Base-by-base conservation (phyloP, 257 asterid genomes). In the Cynanchum wilfordii region DNA sequence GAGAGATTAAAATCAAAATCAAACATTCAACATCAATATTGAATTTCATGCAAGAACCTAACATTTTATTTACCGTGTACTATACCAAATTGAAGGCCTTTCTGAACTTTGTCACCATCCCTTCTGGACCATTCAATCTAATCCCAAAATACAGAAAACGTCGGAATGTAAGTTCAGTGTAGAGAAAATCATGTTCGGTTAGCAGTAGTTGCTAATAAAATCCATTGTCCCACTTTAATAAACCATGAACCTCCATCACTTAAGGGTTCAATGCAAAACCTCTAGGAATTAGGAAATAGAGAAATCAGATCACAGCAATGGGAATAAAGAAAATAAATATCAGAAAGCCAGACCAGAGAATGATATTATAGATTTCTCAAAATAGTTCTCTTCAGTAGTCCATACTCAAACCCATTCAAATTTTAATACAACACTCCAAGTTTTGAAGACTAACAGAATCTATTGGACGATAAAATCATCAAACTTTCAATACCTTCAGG, bases 51-150 rank as follows among this genome's bases (percentile, higher is more conserved):
- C 72, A 67, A 65, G 55, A 19, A 29, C 73, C 69, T 56, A 55
- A 51, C 78, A 60, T 62, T 55, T 22, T 11, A 68, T 49, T 73
- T 86, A 95, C 99, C 98, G 16, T 86, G 82, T 52, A 90, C 97
- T 88, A 88, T 92, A 64, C 99, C 98, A 74, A 95, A 92, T 77
- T 92, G 91, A 65, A 89, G 83, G 78, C 99, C 99, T 83, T 89
- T 95, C 80, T 77, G 91, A 72, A 95, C 88, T 59, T 67, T 54
- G 77, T 90, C 98, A 73, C 99, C 98, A 78, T 95, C 99, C 63
- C 83, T 87, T 79, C 57, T 73, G 68, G 78, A 84, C 98, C 99
- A 95, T 80, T 86, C 91, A 16, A 92, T 88, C 99, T 95, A 83
- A 77, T 63, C 25, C 64, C 30, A 76, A 70, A 27, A 27, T 27